Evolutionary conservation across 352 stramenopile species (phyloP), one percentile per base, ranked within the genome.

Genomic region (Stephanocyclus meneghinianus): DNA sequence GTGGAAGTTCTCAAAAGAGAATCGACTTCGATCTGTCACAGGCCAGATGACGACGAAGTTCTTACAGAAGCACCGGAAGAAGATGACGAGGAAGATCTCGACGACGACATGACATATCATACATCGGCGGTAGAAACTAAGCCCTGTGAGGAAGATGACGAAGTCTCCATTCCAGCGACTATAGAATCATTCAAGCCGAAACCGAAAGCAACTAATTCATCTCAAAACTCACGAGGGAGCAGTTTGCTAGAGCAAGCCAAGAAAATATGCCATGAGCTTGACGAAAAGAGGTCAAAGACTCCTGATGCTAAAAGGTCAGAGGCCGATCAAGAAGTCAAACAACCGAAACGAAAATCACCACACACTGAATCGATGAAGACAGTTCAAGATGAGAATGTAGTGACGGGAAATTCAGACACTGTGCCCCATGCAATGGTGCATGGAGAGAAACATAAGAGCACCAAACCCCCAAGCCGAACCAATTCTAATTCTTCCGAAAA

Each of bases 181-280:
- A 62, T 62, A 44, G 53, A 62, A 18, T 50, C 47, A 29, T 47
- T 35, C 9, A 71, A 45, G 15, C 4, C 8, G 11, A 67, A 66
- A 59, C 55, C 50, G 15, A 56, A 21, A 30, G 44, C 62, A 45
- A 26, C 16, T 44, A 68, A 21, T 66, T 63, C 68, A 9, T 60
- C 45, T 47, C 10, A 48, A 8, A 18, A 29, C 42, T 77, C 70
- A 30, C 21, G 65, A 18, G 77, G 69, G 2, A 78, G 70, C 53
- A 84, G 71, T 55, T 56, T 84, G 26, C 60, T 84, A 2, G 77
- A 84, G 56, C 51, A 62, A 35, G 77, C 77, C 18, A 84, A 84
- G 42, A 80, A 71, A 45, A 62, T 84, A 10, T 76, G 65, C 53
- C 53, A 73, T 21, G 44, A 84, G 59, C 44, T 84, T 13, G 77